phyloP scores from a whole-genome alignment of 805 yeast species.

The Hanseniaspora mollemarum region DNA sequence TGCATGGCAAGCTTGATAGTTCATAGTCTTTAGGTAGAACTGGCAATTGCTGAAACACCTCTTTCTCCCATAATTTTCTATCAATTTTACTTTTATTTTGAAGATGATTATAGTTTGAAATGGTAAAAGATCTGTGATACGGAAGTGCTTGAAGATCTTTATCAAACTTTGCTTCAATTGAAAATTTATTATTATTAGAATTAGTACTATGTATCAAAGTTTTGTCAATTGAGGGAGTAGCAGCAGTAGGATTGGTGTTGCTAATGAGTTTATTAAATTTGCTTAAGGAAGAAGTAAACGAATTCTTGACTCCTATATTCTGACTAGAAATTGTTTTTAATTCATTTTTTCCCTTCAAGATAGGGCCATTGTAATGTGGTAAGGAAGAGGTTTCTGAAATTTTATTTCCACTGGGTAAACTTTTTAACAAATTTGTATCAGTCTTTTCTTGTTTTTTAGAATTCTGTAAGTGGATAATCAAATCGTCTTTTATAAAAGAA shows the following conservation, averaged over 20 bases:
- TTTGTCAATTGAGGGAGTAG: no score
- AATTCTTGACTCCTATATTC: no score
- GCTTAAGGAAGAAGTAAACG: no score
- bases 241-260: no score
- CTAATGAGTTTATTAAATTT: no score
- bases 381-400: no score
- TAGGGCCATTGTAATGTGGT: no score
- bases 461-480: background rate
- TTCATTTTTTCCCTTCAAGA: no score
- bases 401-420: no score
- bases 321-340: no score
- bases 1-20: background rate
- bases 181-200: background rate
- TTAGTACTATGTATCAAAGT: no score
- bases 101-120: background rate
- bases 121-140: background rate
- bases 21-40: background rate
- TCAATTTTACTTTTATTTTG: background rate
- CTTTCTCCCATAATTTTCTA: background rate
- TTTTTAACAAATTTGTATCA: background rate
- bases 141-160: slow-evolving; percentile 3
- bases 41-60: background rate
- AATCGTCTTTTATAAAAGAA: background rate
- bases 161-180: background rate
- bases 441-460: background rate